These are phyloP conservation scores for Lactarius hengduanensis DNA, from an alignment of 768 basidiomycete species.

Conservation along the genomic window DNA sequence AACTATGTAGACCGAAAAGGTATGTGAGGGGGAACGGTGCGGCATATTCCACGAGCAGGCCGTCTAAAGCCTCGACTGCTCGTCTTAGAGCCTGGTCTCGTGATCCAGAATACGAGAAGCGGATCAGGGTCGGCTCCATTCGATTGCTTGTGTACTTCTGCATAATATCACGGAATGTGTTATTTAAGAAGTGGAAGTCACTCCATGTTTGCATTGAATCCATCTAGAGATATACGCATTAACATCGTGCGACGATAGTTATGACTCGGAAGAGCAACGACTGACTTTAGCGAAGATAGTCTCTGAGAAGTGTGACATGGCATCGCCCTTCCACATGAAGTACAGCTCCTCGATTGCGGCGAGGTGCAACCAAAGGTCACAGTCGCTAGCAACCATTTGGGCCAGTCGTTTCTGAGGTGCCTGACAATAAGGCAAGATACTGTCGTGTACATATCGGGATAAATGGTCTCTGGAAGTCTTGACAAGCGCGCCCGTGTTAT, in stretches of 20 bases:
- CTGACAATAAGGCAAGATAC: slow-evolving; percentile 55
- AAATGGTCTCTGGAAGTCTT: slow-evolving; percentile 62
- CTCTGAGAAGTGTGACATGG: slow-evolving; percentile 71
- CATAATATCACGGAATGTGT: slow-evolving; percentile 66
- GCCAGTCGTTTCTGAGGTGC: slow-evolving; percentile 52
- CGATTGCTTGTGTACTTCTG: slow-evolving; percentile 51
- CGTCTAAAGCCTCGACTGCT: slow-evolving; percentile 65
- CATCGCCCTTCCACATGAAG: slow-evolving; percentile 76
- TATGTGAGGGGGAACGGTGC: slow-evolving; percentile 81
- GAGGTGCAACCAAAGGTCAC: slow-evolving; percentile 62
- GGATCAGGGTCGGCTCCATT: slow-evolving; percentile 68
- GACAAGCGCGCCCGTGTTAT: slow-evolving; percentile 33
- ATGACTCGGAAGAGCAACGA: background rate
- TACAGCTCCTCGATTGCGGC: slow-evolving; percentile 64
- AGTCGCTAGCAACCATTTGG: slow-evolving; percentile 63
- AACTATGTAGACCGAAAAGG: slow-evolving; percentile 57
- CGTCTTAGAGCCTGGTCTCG: slow-evolving; percentile 47
- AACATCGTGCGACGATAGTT: background rate
- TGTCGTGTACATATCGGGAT: slow-evolving; percentile 61
- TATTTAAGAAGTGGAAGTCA: slow-evolving; percentile 84
- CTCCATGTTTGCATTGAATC: slow-evolving; percentile 67
- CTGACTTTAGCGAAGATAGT: slow-evolving; percentile 70
- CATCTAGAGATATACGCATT: slow-evolving; percentile 50
- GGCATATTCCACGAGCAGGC: slow-evolving; percentile 72
- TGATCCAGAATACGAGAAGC: slow-evolving; percentile 62